These are phyloP conservation scores for Fomitopsis betulina DNA, from an alignment of 1,284 basidiomycete species.

Conservation along the genomic window DNA sequence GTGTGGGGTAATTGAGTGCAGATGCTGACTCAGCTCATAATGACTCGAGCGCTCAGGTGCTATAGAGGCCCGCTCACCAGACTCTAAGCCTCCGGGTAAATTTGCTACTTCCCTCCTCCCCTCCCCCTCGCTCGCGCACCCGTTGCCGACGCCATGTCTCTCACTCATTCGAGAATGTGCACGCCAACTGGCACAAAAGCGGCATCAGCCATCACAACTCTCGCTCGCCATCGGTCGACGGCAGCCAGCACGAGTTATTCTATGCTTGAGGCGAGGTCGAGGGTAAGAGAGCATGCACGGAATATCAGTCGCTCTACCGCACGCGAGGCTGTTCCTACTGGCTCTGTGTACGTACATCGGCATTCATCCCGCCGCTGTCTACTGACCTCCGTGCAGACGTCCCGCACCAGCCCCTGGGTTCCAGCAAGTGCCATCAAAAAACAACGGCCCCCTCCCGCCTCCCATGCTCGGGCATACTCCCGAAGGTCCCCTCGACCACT, in stretches of 20 bases:
- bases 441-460: slow-evolving; percentile 40
- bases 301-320: slow-evolving; percentile 66
- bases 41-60: slow-evolving; percentile 3
- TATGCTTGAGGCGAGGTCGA: slow-evolving; percentile 65
- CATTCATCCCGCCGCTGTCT: background rate
- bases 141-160: slow-evolving; percentile 16
- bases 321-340: slow-evolving; percentile 50
- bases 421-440: slow-evolving; percentile 59
- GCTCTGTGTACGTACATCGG: slow-evolving; percentile 43
- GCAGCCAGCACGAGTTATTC: slow-evolving; percentile 34
- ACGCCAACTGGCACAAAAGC: slow-evolving; percentile 40
- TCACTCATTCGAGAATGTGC: slow-evolving; percentile 35
- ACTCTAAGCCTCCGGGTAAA: background rate
- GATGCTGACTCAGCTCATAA: slow-evolving; percentile 1
- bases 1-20: background rate
- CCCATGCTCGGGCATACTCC: slow-evolving; percentile 41
- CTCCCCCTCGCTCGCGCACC: slow-evolving; percentile 11
- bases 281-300: slow-evolving; percentile 63
- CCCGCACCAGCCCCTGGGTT: slow-evolving; percentile 62
- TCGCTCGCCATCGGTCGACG: slow-evolving; percentile 53
- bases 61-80: background rate
- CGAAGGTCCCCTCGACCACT: slow-evolving; percentile 58
- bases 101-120: slow-evolving; percentile 4
- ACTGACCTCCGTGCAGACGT: slow-evolving; percentile 40
- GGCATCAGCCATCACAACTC: slow-evolving; percentile 28